A percentile compares a stretch with the other conserved stretches of the same genome.
Conservation (phyloP, 2,329 filamentous ascomycete species). For the Fusarium musae region DNA sequence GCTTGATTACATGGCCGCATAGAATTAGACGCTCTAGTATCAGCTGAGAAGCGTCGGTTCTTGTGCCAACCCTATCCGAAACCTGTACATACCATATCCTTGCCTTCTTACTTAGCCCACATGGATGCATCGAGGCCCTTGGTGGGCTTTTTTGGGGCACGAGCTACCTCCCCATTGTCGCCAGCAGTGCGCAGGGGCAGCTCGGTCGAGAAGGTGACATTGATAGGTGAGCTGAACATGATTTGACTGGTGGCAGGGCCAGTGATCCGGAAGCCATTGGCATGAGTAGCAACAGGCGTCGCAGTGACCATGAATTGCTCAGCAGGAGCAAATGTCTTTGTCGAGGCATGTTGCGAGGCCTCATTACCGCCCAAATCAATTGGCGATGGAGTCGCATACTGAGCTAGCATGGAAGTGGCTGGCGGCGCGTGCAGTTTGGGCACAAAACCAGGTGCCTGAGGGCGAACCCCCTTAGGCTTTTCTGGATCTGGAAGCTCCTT, state of each 20-base stretch:
- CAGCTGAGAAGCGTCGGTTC: background rate
- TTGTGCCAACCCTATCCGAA: background rate
- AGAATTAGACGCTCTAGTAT: background rate
- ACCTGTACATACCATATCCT: background rate
- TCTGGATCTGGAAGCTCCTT: slow-evolving; percentile 26
- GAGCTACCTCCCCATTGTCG: background rate
- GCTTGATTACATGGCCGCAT: slow-evolving; percentile 4
- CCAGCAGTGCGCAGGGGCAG: background rate
- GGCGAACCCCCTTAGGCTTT: slow-evolving; percentile 23
- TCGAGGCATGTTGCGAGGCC: background rate
- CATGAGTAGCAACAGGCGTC: background rate
- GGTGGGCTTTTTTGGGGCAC: slow-evolving; percentile 15
- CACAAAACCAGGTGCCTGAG: slow-evolving; percentile 33
- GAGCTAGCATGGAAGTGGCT: background rate
- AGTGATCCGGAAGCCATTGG: slow-evolving; percentile 2
- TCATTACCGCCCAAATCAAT: background rate
- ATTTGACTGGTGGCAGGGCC: slow-evolving; percentile 28
- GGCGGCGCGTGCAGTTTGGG: background rate
- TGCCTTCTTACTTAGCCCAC: slow-evolving; percentile 29
- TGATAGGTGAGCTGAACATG: slow-evolving; percentile 11
- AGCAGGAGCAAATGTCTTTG: background rate
- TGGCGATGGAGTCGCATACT: background rate
- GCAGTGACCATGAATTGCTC: background rate
- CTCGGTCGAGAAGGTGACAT: background rate
- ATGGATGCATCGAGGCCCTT: slow-evolving; percentile 35